Base-by-base conservation (phyloP, 2,329 filamentous ascomycete genomes). In the Sarocladiaceae sp. region DNA sequence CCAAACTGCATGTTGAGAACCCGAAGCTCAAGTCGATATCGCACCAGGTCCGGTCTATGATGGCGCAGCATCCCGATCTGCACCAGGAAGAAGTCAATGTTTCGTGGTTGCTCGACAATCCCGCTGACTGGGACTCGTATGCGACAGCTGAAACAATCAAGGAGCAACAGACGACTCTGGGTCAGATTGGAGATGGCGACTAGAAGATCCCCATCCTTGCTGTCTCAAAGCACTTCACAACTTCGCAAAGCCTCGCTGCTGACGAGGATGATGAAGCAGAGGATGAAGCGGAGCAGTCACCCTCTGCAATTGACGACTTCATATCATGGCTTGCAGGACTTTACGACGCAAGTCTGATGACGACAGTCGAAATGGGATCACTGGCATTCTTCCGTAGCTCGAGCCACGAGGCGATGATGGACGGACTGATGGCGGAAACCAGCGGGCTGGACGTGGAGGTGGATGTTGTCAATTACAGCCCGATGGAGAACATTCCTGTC, bases 361-460 rank as follows among this genome's bases (percentile, higher is more conserved):
- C 23, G 11, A 27, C 73, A 47, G 75, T 78, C 46, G 75, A 79
- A 53, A 69, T 79, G 50, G 75, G 72, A 43, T 70, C 66, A 20
- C 58, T 73, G 24, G 55, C 59, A 3, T 75, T 76, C 56, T 76
- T 77, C 55, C 69, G 74, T 31, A 62, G 65, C 46, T 57, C 65
- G 33, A 59, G 66, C 16, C 70, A 77, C 45, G 60, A 63, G 43
- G 59, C 63, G 11, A 73, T 75, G 45, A 72, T 78, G 48, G 55
- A 70, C 21, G 67, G 70, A 51, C 59, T 79, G 10, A n/a, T 3
- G 9, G 13, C 26, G 23, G 4, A 29, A 10, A 9, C n/a, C 13
- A 24, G 15, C 3, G 37, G 29, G 6, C 18, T 20, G 10, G 33
- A 35, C 6, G 13, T 29, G 21, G 37, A 41, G 15, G 37, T 41